Evolutionary conservation across 495 filamentous ascomycete species (phyloP), one percentile per base, ranked within the genome.

Genomic region (Neurospora africana): DNA sequence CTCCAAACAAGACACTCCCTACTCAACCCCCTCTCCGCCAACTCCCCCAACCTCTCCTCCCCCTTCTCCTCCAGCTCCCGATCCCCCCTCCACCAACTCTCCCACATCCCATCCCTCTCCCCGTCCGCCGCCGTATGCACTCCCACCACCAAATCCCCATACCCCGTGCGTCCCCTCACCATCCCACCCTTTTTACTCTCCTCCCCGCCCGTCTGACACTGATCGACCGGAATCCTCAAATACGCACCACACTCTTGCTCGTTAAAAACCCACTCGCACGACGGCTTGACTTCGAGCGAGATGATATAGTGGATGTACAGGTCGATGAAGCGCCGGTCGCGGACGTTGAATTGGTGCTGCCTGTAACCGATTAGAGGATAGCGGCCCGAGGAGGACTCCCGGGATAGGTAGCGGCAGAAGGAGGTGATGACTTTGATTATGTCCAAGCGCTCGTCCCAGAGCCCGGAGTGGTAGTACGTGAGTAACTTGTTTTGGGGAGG

Each of bases 231-330:
- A 1, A 41, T 41, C 0, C 39, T 0, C 0, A 41, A 2, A 3
- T 41, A 41, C 4, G 0, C 2, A 0, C 15, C 15, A 17, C 39
- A 41, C 3, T 41, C 39, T 6, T 5, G 0, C 5, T 41, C 13
- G 5, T 5, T 0, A 7, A 19, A 41, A 2, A 6, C 1, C 39
- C 39, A 41, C 0, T 41, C 39, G 2, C 39, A 41, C 39, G 0
- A n/a, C n/a, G 13, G 4, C 2, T 41, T 41, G 0, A 41, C 13
- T 17, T 41, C 39, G 0, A 41, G 1, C 0, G 13, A 17, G 0
- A 41, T 15, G 0, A 41, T n/a, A n/a, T n/a, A n/a, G n/a, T n/a
- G 15, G 4, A 41, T 15, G 15, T 41, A 15, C 4, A 4, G 17
- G 4, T 17, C 5, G 0, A 41, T 5, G 4, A 41, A 41, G 4